A percentile compares a stretch with the other conserved stretches of the same genome.
These are phyloP conservation scores for Schoenoplectus triqueter DNA, from an alignment of 202 grass and related monocot genomes.

Conservation along the genomic window DNA sequence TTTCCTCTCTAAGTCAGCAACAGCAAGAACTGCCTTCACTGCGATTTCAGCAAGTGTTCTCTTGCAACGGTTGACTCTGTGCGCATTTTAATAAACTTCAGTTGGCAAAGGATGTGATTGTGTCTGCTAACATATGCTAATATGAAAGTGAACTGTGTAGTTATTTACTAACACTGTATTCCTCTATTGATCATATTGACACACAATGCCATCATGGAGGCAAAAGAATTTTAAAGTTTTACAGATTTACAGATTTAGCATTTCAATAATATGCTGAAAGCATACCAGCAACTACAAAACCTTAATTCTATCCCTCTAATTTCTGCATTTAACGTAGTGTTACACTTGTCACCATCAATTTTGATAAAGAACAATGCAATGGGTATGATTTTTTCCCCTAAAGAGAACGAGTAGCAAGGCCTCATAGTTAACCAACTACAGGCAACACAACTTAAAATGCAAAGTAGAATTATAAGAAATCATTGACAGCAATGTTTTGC, in stretches of 20 bases:
- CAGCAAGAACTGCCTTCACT: slow-evolving; percentile 95
- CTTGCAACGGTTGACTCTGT: slow-evolving; percentile 94
- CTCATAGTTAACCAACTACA: background rate
- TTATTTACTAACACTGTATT: background rate
- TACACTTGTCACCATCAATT: background rate
- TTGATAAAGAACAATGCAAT: background rate
- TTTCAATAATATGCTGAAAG: background rate
- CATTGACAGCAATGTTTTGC: background rate
- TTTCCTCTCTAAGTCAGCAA: slow-evolving; percentile 97
- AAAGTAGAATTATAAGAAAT: background rate
- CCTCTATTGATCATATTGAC: background rate
- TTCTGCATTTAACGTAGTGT: background rate
- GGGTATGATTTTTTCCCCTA: background rate
- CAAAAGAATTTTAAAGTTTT: background rate
- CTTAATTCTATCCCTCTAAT: background rate
- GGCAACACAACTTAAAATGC: background rate
- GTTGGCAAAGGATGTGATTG: background rate
- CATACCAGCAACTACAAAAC: background rate
- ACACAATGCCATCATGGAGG: background rate
- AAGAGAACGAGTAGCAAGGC: background rate
- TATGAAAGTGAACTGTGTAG: background rate
- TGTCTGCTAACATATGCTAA: slow-evolving; percentile 16
- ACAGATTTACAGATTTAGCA: background rate
- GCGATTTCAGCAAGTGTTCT: slow-evolving; percentile 72
- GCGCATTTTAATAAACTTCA: slow-evolving; percentile 21